phyloP scores from a whole-genome alignment of 495 filamentous ascomycete species.

The Xylaria telfairii region DNA sequence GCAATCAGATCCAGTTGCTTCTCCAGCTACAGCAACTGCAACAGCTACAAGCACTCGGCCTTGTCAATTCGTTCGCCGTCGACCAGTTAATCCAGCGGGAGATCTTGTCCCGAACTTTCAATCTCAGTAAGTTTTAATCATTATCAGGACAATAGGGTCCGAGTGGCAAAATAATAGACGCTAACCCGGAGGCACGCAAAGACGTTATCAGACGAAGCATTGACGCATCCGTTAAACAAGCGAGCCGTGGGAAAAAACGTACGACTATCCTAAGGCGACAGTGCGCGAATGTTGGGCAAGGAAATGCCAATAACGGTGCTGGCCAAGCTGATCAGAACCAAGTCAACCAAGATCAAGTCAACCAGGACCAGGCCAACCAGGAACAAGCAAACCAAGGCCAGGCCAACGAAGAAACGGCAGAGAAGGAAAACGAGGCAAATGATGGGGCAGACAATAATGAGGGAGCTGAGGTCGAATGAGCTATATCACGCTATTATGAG shows the following conservation, averaged over 20 bases:
- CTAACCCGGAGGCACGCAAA: constrained; percentile 30
- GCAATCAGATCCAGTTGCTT: constrained; percentile 48
- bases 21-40: constrained; percentile 49
- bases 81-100: constrained; percentile 46
- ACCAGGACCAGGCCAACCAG: neutral
- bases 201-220: constrained; percentile 51
- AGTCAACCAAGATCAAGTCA: neutral
- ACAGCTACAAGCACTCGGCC: constrained; percentile 48
- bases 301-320: constrained; percentile 7
- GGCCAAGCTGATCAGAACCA: neutral
- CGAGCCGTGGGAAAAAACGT: constrained; percentile 32
- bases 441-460: neutral
- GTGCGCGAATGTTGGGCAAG: constrained; percentile 27
- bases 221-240: constrained; percentile 35
- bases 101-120: constrained; percentile 41
- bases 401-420: neutral
- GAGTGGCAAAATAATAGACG: neutral
- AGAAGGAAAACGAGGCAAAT: neutral
- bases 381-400: constrained; percentile 2
- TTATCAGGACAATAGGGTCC: neutral
- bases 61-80: constrained; percentile 43
- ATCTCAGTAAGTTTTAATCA: constrained; percentile 37
- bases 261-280: constrained; percentile 28
- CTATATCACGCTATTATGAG: neutral
- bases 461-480: constrained; percentile 5